Conservation (phyloP, 2,329 filamentous ascomycete species). For the Aureobasidium sp. region DNA sequence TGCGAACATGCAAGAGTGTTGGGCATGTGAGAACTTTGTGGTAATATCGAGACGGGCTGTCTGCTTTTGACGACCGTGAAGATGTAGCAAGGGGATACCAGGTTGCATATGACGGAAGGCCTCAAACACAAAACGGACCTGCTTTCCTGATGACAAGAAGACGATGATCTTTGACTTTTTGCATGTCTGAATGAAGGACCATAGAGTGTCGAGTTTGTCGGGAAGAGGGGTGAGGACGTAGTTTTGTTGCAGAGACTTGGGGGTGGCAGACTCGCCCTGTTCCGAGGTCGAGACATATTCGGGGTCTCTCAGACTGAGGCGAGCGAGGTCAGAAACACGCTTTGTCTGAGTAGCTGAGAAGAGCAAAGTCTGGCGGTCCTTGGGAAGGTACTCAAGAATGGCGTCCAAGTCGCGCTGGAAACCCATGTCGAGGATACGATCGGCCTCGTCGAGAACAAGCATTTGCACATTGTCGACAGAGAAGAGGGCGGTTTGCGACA, state of each 20-base stretch:
- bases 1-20: conserved; percentile 82
- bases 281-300: conserved; percentile 96
- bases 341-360: conserved; percentile 97
- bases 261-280: conserved; percentile 68
- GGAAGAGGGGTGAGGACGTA: conserved; percentile 79
- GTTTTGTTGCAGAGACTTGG: conserved; percentile 76
- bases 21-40: conserved; percentile 68
- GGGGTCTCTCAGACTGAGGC: conserved; percentile 78
- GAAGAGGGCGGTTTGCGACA: conserved; percentile 87
- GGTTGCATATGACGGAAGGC: conserved; percentile 88
- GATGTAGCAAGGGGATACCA: conserved; percentile 83
- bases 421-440: conserved; percentile 96
- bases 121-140: conserved; percentile 93
- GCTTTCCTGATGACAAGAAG: conserved; percentile 90
- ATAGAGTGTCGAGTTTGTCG: conserved; percentile 86
- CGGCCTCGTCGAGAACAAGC: conserved; percentile 88
- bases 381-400: conserved; percentile 82
- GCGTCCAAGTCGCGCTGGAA: conserved; percentile 88
- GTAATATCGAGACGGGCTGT: conserved; percentile 81
- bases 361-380: conserved; percentile 77
- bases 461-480: conserved; percentile 88
- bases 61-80: conserved; percentile 92
- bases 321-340: conserved; percentile 82
- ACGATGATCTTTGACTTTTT: conserved; percentile 92
- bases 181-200: conserved; percentile 84